Conservation (phyloP, 306 rosid species). For the Quercus berberidifolia region DNA sequence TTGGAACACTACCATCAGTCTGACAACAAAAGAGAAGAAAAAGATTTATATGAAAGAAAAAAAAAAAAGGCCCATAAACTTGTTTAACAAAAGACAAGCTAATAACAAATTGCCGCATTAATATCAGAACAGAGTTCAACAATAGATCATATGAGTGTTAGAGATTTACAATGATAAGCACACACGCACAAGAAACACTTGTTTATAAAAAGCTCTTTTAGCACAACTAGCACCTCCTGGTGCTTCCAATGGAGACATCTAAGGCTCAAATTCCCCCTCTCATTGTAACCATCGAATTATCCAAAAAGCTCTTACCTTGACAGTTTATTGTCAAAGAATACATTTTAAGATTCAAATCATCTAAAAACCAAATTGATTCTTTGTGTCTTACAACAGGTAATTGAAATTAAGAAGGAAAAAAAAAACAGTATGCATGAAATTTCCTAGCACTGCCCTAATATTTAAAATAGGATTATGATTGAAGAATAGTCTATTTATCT, state of each 20-base stretch:
- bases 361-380: neutral
- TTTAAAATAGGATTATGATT: neutral
- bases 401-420: neutral
- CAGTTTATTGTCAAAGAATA: neutral
- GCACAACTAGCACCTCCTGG: too few relatives aligned
- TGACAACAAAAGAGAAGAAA: conserved; percentile 14
- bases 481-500: neutral
- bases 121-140: neutral
- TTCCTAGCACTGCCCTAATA: too few relatives aligned
- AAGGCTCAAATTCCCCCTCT: too few relatives aligned
- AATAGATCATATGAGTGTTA: neutral
- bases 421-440: neutral
- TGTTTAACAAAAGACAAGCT: neutral
- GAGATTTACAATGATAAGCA: neutral
- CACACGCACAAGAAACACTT: neutral
- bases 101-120: neutral
- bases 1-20: conserved; percentile 99
- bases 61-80: neutral
- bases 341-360: neutral
- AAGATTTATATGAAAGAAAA: neutral
- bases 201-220: too few relatives aligned
- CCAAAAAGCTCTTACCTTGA: neutral
- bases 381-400: neutral
- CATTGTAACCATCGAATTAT: too few relatives aligned
- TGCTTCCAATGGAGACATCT: too few relatives aligned